Conservation (phyloP, 108 stramenopile species). For the Schizochytrium sp. region DNA sequence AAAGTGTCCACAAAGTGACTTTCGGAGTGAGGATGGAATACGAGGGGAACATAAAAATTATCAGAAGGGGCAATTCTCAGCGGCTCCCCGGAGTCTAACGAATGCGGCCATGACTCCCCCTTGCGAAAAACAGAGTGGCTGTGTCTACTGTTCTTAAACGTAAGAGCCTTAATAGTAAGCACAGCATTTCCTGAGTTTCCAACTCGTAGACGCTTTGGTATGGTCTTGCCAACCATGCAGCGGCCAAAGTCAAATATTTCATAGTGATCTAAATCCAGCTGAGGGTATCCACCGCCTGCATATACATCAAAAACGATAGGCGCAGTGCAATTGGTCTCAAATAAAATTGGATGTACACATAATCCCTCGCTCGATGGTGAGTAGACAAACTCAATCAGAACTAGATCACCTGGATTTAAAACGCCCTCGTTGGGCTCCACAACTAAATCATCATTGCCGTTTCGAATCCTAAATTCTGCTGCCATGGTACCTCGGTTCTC, state of each 20-base stretch:
- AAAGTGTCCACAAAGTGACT: not conserved
- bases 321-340: slow-evolving; percentile 55
- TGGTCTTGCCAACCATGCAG: slow-evolving; percentile 58
- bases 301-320: slow-evolving; percentile 42
- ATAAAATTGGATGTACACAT: not conserved
- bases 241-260: slow-evolving; percentile 54
- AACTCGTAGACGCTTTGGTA: slow-evolving; percentile 34
- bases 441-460: not conserved
- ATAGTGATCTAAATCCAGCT: slow-evolving; percentile 39
- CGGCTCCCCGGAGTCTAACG: not conserved
- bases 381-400: slow-evolving; percentile 24
- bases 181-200: slow-evolving; percentile 51
- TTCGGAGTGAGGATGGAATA: slow-evolving; percentile 4
- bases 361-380: slow-evolving; percentile 29
- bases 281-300: slow-evolving; percentile 41
- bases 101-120: slow-evolving; percentile 34
- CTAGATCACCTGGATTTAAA: slow-evolving; percentile 21
- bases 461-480: slow-evolving; percentile 43
- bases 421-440: slow-evolving; percentile 3
- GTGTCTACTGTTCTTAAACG: not conserved
- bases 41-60: slow-evolving; percentile 25
- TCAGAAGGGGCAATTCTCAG: slow-evolving; percentile 39
- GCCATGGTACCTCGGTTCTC: slow-evolving; percentile 44
- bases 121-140: not conserved
- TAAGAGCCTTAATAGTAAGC: not conserved